Conservation (phyloP, 2,329 filamentous ascomycete genomes). For the Aspergillus pseudonomiae region DNA sequence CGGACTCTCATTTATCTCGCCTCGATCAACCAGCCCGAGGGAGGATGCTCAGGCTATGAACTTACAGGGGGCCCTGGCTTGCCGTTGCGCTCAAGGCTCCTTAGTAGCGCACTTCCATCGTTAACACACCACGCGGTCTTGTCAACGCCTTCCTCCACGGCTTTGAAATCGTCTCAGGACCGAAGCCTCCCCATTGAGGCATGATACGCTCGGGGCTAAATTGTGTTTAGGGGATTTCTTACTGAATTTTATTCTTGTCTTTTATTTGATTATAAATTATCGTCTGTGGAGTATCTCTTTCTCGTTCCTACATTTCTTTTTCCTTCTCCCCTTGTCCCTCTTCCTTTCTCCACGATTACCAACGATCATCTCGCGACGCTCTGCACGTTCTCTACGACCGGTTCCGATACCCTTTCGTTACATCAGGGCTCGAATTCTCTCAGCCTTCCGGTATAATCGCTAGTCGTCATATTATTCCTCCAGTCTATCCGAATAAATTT, state of each 20-base stretch:
- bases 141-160: slow-evolving; percentile 19
- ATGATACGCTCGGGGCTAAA: slow-evolving; percentile 31
- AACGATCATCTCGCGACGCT: slow-evolving; percentile 37
- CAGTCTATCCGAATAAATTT: slow-evolving; percentile 11
- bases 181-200: slow-evolving; percentile 26
- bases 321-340: slow-evolving; percentile 21
- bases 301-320: slow-evolving; percentile 14
- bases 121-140: slow-evolving; percentile 27
- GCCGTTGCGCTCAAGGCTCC: slow-evolving; percentile 45
- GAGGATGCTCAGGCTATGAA: slow-evolving; percentile 47
- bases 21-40: slow-evolving; percentile 20
- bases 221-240: slow-evolving; percentile 23
- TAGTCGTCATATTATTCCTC: slow-evolving; percentile 4
- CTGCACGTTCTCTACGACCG: slow-evolving; percentile 38
- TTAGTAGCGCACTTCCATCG: slow-evolving; percentile 35
- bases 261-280: slow-evolving; percentile 22
- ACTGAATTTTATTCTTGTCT: slow-evolving; percentile 19
- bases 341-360: slow-evolving; percentile 34
- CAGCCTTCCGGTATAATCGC: background rate
- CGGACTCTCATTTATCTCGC: slow-evolving; percentile 16
- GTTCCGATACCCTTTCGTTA: slow-evolving; percentile 26
- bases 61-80: slow-evolving; percentile 41
- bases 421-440: background rate
- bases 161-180: slow-evolving; percentile 25
- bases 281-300: slow-evolving; percentile 23